phyloP scores from a whole-genome alignment of 306 rosid genomes.

The Senna siamea region DNA sequence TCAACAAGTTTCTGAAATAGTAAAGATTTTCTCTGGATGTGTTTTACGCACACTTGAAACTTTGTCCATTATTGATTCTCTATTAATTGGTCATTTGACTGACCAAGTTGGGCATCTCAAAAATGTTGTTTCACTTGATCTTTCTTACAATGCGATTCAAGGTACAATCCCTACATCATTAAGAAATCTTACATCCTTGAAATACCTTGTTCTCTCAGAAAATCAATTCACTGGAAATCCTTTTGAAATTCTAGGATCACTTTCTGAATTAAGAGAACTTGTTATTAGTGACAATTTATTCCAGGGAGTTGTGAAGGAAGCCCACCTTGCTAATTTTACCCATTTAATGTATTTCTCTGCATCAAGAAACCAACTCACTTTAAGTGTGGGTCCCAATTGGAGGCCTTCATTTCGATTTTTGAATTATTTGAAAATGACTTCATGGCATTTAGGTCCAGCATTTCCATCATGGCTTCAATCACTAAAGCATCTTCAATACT shows the following conservation, averaged over 20 bases:
- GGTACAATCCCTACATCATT: neutral
- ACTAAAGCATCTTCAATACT: neutral
- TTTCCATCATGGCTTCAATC: constrained; percentile 37
- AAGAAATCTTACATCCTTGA: neutral
- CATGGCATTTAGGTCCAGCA: constrained; percentile 35
- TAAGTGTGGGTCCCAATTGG: constrained; percentile 10
- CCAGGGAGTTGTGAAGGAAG: neutral
- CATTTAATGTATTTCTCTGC: rapidly evolving
- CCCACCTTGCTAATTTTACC: constrained; percentile 28
- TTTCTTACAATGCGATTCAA: neutral
- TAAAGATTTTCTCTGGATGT: constrained; percentile 12
- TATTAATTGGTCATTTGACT: constrained; percentile 22
- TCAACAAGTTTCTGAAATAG: neutral
- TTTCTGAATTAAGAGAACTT: neutral
- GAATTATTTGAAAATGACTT: rapidly evolving
- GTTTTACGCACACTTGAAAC: neutral
- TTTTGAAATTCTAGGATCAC: neutral
- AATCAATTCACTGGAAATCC: neutral
- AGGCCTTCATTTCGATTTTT: constrained; percentile 8
- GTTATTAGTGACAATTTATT: neutral
- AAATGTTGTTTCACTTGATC: neutral
- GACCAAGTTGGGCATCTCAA: neutral
- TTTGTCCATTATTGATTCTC: rapidly evolving
- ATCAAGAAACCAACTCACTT: constrained; percentile 12
- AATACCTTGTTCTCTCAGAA: neutral